Evolutionary conservation across 805 yeast species (phyloP).

Genomic region (Metschnikowia cerradonensis): DNA sequence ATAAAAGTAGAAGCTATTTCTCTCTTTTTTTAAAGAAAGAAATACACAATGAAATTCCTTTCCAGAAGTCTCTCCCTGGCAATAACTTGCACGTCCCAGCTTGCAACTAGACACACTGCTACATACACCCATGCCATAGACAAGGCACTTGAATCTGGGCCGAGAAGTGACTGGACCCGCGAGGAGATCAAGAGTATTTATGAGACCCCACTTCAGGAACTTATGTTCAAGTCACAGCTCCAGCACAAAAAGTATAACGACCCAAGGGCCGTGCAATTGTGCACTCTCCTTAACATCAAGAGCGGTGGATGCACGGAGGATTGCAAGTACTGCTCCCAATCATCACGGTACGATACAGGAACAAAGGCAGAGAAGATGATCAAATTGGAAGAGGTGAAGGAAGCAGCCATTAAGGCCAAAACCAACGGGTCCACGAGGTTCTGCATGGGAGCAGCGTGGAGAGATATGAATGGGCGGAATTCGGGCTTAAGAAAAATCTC

Average conservation of each 20-base stretch:
- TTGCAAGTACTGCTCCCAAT: conserved; percentile 78
- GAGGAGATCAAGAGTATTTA: conserved; percentile 58
- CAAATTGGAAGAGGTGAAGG: conserved; percentile 56
- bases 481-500: conserved; percentile 58
- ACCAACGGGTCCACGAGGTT: conserved; percentile 71
- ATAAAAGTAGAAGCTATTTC: not conserved
- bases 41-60: not conserved
- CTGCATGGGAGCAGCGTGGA: conserved; percentile 87
- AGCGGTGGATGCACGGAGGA: conserved; percentile 82
- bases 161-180: conserved; percentile 50
- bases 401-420: conserved; percentile 62
- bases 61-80: not conserved
- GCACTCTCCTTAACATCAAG: conserved; percentile 71
- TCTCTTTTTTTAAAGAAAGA: not conserved
- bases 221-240: conserved; percentile 55
- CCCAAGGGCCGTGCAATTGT: conserved; percentile 66
- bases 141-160: conserved; percentile 9
- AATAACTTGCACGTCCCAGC: not conserved
- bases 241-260: conserved; percentile 68
- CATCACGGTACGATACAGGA: conserved; percentile 65
- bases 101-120: not conserved
- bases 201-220: conserved; percentile 60
- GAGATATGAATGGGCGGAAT: conserved; percentile 78
- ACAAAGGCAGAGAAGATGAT: conserved; percentile 65
- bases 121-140: not conserved